These are phyloP conservation scores for Diaporthe sp. DNA, from an alignment of 2,329 filamentous ascomycete species.

Conservation along the genomic window DNA sequence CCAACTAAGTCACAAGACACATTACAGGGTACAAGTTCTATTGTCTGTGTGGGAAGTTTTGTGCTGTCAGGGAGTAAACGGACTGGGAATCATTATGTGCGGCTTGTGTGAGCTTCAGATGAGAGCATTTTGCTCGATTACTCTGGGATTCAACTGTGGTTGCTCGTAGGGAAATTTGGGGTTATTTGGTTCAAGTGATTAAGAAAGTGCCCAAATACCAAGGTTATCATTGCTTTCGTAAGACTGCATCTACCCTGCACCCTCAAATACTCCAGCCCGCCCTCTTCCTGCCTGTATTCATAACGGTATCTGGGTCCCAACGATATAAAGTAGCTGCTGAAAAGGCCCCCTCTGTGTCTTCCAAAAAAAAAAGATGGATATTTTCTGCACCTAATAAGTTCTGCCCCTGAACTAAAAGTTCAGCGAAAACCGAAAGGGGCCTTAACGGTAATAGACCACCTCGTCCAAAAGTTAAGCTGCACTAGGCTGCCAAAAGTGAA, in stretches of 20 bases:
- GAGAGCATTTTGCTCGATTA: no score
- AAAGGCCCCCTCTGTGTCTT: background rate
- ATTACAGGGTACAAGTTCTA: background rate
- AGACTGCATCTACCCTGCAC: conserved; percentile 1
- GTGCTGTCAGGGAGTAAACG: background rate
- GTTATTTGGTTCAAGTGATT: background rate
- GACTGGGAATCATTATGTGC: background rate
- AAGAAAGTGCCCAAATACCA: background rate
- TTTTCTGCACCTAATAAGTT: background rate
- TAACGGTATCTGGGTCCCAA: background rate
- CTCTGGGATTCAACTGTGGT: no score
- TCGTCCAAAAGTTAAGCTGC: background rate
- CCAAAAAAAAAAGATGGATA: background rate
- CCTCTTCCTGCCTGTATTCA: background rate
- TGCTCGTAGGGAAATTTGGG: background rate
- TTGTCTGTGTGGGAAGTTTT: background rate
- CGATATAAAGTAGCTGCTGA: background rate
- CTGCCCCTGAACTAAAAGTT: background rate
- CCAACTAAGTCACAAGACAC: background rate
- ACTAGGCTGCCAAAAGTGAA: background rate
- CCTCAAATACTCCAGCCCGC: background rate
- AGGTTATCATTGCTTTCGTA: background rate
- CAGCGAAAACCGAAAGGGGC: background rate
- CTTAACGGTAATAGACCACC: background rate
- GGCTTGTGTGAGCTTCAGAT: background rate